Evolutionary conservation across 139 green algal species (phyloP), one percentile per base, ranked within the genome.

Genomic region (Chlamydomonas schloesseri): DNA sequence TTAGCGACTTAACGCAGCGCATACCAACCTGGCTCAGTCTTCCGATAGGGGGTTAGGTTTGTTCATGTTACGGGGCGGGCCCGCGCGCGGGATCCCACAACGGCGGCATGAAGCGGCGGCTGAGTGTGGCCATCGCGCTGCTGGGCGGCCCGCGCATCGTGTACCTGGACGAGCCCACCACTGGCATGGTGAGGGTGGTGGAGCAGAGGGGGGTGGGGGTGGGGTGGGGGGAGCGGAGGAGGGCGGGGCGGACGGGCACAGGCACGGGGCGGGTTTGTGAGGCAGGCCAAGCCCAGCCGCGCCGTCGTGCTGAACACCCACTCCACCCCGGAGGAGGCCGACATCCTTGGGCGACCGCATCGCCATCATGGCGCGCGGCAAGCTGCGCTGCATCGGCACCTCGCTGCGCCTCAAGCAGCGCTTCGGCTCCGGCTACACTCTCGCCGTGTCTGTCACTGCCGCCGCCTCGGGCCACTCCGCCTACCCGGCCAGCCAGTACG

Each of bases 251-350:
- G n/a, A n/a, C n/a, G n/a, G n/a, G n/a, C n/a, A n/a, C n/a, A n/a
- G n/a, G n/a, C n/a, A n/a, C n/a, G n/a, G n/a, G n/a, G n/a, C n/a
- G n/a, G n/a, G n/a, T n/a, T n/a, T n/a, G n/a, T n/a, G n/a, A n/a
- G n/a, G n/a, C n/a, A 86, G 75, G 36, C 78, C 53, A 82, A 89
- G 91, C 13, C 73, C 8, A 90, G 91, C 9, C 92, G 94, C 9
- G 96, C 95, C 78, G 95, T 98, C 62, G 90, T 99, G 50, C 93
- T 99, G 68, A 99, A 97, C 36, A 99, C 97, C 14, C 97, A 99
- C 93, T 65, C 71, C 69, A 99, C 99, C n/a, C n/a, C n/a, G 97
- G 96, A 99, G 93, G 97, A 99, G 97, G 98, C 97, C 15, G 97
- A 99, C 89, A 97, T 98, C 33, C 93, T 99, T 73, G n/a, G 96